Base-by-base conservation (phyloP, 2,329 filamentous ascomycete genomes). In the Grosmannia serpens region DNA sequence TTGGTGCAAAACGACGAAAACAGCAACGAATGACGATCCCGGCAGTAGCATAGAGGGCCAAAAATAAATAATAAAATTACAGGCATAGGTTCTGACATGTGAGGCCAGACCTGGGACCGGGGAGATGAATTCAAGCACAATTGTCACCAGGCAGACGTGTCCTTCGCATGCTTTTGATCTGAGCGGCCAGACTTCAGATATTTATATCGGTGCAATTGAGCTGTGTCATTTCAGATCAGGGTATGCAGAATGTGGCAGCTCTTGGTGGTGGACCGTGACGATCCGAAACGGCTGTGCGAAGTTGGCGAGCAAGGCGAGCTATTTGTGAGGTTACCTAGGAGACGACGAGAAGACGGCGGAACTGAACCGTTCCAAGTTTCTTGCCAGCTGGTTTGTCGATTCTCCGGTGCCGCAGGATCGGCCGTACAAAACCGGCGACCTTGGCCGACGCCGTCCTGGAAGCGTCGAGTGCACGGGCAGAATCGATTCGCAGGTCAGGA, bases 231-330 rank as follows among this genome's bases (percentile, higher is more conserved):
- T n/a, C n/a, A n/a, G n/a, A n/a, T n/a, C 81, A 79, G 68, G 91
- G 92, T 26, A 97, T 96, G 86, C 73, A 88, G 64, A 83, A 96
- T 66, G 91, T 96, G n/a, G 1, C 91, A 96, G 70, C 77, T 96
- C 38, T 77, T 96, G 1, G 87, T 96, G 3, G 88, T 96, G 20
- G 81, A 89, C 70, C 85, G 84, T 20, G 79, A 83, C 56, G 76
- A 85, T 61, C 70, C 78, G 41, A 85, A 76, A 61, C 84, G 82
- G 65, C 74, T 95, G 22, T 96, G 91, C 70, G 81, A 80, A 50
- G 77, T 94, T 27, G 91, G 91, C 9, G 88, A 95, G 69, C 82
- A 87, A 51, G 91, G 92, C 38, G 91, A 96, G 70, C 85, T 96
- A 11, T 90, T 87, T 61, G 80, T 96, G 35, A 53, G 71, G 71